phyloP scores from a whole-genome alignment of 805 yeast species.

The Kregervanrija delftensis region DNA sequence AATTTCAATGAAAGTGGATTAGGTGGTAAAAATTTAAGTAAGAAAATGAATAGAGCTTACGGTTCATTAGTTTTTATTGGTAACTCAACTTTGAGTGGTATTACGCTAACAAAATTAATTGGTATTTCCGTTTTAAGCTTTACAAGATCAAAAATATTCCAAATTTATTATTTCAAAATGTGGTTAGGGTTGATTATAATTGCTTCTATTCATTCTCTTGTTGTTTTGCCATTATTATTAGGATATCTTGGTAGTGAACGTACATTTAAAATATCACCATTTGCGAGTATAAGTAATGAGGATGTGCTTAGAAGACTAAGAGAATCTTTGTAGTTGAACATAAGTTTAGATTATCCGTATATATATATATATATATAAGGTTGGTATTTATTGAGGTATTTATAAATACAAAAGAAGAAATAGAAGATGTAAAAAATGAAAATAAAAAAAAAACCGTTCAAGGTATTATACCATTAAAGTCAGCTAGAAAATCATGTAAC shows the following conservation, averaged over 20 bases:
- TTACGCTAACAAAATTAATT: conserved; percentile 79
- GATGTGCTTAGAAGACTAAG: conserved; percentile 20
- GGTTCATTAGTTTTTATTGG: conserved; percentile 76
- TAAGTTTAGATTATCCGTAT: background rate
- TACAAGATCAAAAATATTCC: conserved; percentile 82
- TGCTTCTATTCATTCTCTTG: conserved; percentile 73
- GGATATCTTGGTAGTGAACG: conserved; percentile 53
- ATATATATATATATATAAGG: background rate
- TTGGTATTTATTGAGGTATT: too few relatives aligned
- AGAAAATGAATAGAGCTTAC: conserved; percentile 30
- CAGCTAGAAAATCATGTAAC: conserved; percentile 2
- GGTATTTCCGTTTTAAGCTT: conserved; percentile 86
- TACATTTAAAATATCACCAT: conserved; percentile 31
- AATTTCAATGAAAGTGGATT: conserved; percentile 26
- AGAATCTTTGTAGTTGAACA: background rate
- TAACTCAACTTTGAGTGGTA: conserved; percentile 84
- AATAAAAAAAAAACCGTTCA: too few relatives aligned
- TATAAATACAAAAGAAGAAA: too few relatives aligned
- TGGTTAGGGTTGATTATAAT: conserved; percentile 76
- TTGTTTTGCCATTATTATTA: conserved; percentile 71
- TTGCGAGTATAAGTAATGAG: conserved; percentile 16
- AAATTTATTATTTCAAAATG: conserved; percentile 89
- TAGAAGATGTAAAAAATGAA: too few relatives aligned
- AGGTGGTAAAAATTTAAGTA: conserved; percentile 2
- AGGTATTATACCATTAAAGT: conserved; percentile 1